Conservation (phyloP, 257 asterid species). For the Oldenlandia corymbosa region DNA sequence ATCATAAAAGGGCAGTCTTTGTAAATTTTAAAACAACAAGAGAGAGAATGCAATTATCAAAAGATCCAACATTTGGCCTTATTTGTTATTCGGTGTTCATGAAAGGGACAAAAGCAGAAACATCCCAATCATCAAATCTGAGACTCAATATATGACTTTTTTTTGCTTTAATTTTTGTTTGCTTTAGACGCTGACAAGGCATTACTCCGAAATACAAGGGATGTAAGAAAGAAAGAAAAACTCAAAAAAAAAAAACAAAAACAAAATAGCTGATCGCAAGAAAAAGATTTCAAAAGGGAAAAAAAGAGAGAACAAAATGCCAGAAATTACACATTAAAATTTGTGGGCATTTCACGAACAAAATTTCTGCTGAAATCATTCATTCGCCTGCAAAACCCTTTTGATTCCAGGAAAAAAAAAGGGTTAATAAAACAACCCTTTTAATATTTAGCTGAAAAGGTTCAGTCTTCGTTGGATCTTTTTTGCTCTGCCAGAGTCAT, state of each 20-base stretch:
- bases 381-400: constrained; percentile 16
- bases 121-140: constrained; percentile 48
- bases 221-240: constrained; percentile 17
- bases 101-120: constrained; percentile 39
- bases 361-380: constrained; percentile 6
- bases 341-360: constrained; percentile 12
- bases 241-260: too few relatives aligned
- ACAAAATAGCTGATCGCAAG: neutral
- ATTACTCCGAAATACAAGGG: constrained; percentile 34
- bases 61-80: constrained; percentile 37
- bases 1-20: neutral
- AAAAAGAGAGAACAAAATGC: neutral
- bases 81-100: constrained; percentile 20
- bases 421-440: neutral
- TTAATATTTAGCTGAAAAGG: neutral
- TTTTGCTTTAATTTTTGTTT: constrained; percentile 18
- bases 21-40: neutral
- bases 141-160: constrained; percentile 27
- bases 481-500: constrained; percentile 1
- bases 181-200: constrained; percentile 54
- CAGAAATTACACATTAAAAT: neutral
- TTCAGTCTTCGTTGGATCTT: neutral
- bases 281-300: constrained; percentile 19
- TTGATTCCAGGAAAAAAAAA: neutral
- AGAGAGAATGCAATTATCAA: neutral